Percentiles rank a stretch among this genome's conserved stretches.
Conservation (phyloP, 768 basidiomycete genomes). For the Lactarius evosmus region DNA sequence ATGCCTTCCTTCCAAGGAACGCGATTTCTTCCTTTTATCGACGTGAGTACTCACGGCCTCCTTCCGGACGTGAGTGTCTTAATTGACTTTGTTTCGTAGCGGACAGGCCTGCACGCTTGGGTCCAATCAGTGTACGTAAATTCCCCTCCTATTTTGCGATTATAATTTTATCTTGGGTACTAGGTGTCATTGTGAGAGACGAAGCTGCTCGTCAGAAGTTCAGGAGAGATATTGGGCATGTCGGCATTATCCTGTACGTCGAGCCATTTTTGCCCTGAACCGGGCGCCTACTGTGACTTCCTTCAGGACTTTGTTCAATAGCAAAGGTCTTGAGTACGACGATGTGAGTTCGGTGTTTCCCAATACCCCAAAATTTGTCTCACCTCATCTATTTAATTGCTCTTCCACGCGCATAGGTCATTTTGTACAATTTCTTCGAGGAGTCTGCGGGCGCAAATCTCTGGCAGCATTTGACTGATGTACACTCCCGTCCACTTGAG, state of each 20-base stretch:
- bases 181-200: slow-evolving; percentile 70
- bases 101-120: slow-evolving; percentile 55
- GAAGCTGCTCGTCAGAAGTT: slow-evolving; percentile 49
- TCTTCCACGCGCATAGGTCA: slow-evolving; percentile 43
- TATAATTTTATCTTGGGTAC: background rate
- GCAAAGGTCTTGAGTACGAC: slow-evolving; percentile 66
- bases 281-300: background rate
- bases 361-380: background rate
- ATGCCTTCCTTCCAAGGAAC: slow-evolving; percentile 31
- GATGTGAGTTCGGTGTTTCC: slow-evolving; percentile 40
- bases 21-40: slow-evolving; percentile 8
- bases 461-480: slow-evolving; percentile 16
- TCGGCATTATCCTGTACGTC: slow-evolving; percentile 57
- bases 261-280: background rate
- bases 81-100: slow-evolving; percentile 31
- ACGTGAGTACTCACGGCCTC: background rate
- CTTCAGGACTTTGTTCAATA: slow-evolving; percentile 53
- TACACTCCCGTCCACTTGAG: background rate
- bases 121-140: slow-evolving; percentile 55
- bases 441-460: slow-evolving; percentile 48
- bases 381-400: background rate
- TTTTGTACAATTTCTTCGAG: slow-evolving; percentile 72
- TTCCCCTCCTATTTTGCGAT: background rate
- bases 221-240: slow-evolving; percentile 49
- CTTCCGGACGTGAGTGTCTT: background rate